Base-by-base conservation (phyloP, 1,284 basidiomycete species). In the Tilletia setariae region DNA sequence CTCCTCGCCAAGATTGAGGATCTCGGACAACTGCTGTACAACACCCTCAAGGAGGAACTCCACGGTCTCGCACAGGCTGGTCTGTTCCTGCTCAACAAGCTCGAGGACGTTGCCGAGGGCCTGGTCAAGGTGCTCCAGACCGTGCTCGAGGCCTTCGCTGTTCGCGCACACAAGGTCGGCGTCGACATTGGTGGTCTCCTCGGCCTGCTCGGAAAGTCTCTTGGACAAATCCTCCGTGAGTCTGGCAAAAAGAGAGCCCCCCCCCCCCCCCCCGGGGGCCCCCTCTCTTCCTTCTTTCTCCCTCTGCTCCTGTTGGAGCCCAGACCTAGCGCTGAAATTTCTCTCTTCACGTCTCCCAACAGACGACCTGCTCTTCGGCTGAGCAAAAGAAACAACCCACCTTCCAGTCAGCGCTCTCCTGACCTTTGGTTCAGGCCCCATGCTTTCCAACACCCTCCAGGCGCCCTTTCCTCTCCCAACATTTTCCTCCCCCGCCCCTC, bases 311-410 rank as follows among this genome's bases (percentile, higher is more conserved):
- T 19, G 43, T 44, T 9, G 43, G 11, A 44, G 9, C 43, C 9
- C 43, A n/a, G n/a, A n/a, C n/a, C n/a, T n/a, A n/a, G n/a, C n/a
- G n/a, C n/a, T n/a, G n/a, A n/a, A n/a, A n/a, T n/a, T n/a, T n/a
- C n/a, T n/a, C n/a, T n/a, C n/a, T n/a, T n/a, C n/a, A n/a, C n/a
- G n/a, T 44, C 47, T n/a, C 25, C 8, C 47, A 8, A 49, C 53
- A 59, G 53, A 59, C 53, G 53, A 59, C 53, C 53, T 59, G 9
- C 53, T 59, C 53, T 59, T 59, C 23, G 53, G 53, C 16, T 59
- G 53, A 59, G 25, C n/a, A 30, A n/a, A n/a, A n/a, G n/a, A n/a
- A n/a, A n/a, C n/a, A n/a, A n/a, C n/a, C n/a, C n/a, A n/a, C n/a
- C n/a, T n/a, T n/a, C n/a, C n/a, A n/a, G n/a, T n/a, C n/a, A n/a